Evolutionary conservation across 2,329 filamentous ascomycete species (phyloP), one percentile per base, ranked within the genome.

Genomic region (Sphaceloma murrayae): DNA sequence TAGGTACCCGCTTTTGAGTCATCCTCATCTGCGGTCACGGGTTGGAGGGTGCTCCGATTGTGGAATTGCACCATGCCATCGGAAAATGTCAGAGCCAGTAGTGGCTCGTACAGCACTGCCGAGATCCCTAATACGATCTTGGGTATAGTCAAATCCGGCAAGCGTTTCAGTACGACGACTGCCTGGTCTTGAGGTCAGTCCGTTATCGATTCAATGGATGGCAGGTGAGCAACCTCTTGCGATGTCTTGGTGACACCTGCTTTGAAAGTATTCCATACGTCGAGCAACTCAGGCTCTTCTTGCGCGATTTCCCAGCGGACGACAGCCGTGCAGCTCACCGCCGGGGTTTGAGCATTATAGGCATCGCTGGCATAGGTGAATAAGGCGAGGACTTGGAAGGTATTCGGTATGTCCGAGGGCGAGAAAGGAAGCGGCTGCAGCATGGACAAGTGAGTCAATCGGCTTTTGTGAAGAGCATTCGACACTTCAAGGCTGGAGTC

Each of bases 11-110:
- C 76, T 34, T 69, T 77, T 32, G 77, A 73, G 5, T 76, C 63
- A 53, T 82, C 80, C 19, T 73, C 70, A 46, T 81, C 74, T 4
- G 74, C 72, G 50, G 76, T 78, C 1, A 88, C 67, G 6, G 50
- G 43, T 3, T 77, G 70, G 73, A 94, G 81, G 0, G 77, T 83
- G 36, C 74, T 70, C 8, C 86, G 75, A 56, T 93, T 83, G 46
- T 85, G 77, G 60, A 89, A 85, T 53, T 91, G 80, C 3, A 93
- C 69, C 0, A 78, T 82, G 8, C 88, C 85, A 58, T 94, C 87
- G 49, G 83, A 83, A 53, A 85, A 85, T 18, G 74, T 73, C 47
- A 94, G 69, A 21, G 81, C 78, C 2, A 94, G 51, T 2, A 82
- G 70, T 47, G 78, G 85, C 38, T 83, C 82, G 48, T 81, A 77